These are phyloP conservation scores for Lanmaoa pseudosensibilis DNA, from an alignment of 768 basidiomycete genomes.

Conservation along the genomic window DNA sequence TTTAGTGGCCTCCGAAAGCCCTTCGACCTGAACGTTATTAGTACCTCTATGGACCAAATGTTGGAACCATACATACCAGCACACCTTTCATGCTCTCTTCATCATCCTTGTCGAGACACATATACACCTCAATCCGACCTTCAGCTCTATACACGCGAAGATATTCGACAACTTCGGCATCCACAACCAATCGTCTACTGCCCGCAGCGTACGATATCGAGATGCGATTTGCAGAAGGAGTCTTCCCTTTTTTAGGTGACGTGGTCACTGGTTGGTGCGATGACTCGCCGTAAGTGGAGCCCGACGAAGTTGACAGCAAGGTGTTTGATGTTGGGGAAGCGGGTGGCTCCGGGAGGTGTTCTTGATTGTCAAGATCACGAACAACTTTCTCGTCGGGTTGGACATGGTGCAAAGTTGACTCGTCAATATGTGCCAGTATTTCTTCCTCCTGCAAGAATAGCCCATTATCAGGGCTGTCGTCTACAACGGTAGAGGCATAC, in stretches of 20 bases:
- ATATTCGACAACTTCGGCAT: slow-evolving; percentile 82
- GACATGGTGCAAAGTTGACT: slow-evolving; percentile 20
- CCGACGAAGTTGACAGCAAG: slow-evolving; percentile 34
- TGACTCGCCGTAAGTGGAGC: slow-evolving; percentile 47
- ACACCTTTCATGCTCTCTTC: slow-evolving; percentile 69
- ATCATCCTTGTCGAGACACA: slow-evolving; percentile 59
- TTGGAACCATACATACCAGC: slow-evolving; percentile 50
- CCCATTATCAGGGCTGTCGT: slow-evolving; percentile 41
- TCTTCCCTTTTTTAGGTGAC: slow-evolving; percentile 39
- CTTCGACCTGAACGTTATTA: slow-evolving; percentile 58
- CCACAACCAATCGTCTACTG: slow-evolving; percentile 80
- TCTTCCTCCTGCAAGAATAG: slow-evolving; percentile 32
- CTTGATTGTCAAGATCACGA: slow-evolving; percentile 29
- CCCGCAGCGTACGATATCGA: slow-evolving; percentile 95
- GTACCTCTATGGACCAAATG: slow-evolving; percentile 4
- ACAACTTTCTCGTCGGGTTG: slow-evolving; percentile 18
- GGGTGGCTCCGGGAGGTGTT: slow-evolving; percentile 60
- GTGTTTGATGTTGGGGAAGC: slow-evolving; percentile 57
- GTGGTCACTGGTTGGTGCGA: slow-evolving; percentile 33
- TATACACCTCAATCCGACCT: slow-evolving; percentile 79
- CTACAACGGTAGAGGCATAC: slow-evolving; percentile 51
- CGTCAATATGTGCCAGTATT: slow-evolving; percentile 14
- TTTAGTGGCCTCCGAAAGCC: slow-evolving; percentile 67
- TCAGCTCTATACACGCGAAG: slow-evolving; percentile 80
- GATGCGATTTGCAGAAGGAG: slow-evolving; percentile 79